A percentile compares a stretch with the other conserved stretches of the same genome.
phyloP scores from a whole-genome alignment of 768 basidiomycete species.

The Tephrocybe sp. region DNA sequence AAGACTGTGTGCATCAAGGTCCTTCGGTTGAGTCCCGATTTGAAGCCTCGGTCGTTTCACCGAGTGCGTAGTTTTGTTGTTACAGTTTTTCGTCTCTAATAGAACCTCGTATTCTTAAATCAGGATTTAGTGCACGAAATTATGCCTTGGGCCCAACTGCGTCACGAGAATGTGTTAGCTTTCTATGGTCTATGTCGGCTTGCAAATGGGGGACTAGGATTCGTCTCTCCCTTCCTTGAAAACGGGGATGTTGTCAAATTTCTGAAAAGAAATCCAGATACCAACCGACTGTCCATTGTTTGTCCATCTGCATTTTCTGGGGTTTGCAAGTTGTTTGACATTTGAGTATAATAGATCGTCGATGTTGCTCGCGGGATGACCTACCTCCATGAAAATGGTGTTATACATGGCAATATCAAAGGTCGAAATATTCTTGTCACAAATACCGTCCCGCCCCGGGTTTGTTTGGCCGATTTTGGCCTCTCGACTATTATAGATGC shows the following conservation, averaged over 20 bases:
- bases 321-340: no score
- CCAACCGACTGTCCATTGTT: not conserved
- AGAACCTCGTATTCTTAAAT: not conserved
- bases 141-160: not conserved
- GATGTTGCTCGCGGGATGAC: constrained; percentile 10
- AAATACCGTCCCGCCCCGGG: not conserved
- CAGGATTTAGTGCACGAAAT: not conserved
- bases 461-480: constrained; percentile 1
- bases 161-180: not conserved
- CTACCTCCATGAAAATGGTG: constrained; percentile 1
- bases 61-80: not conserved
- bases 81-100: not conserved
- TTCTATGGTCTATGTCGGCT: not conserved
- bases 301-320: not conserved
- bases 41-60: not conserved
- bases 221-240: constrained; percentile 1
- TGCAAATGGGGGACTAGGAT: not conserved
- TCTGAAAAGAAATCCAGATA: not conserved
- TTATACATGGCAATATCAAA: constrained; percentile 1
- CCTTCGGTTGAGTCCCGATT: no score
- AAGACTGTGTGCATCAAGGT: not conserved
- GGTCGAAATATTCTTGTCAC: not conserved
- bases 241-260: not conserved
- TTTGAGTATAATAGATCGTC: not conserved
- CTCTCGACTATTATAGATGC: not conserved